Evolutionary conservation across 345 rosid species (phyloP).

Genomic region (Pistacia atlantica): DNA sequence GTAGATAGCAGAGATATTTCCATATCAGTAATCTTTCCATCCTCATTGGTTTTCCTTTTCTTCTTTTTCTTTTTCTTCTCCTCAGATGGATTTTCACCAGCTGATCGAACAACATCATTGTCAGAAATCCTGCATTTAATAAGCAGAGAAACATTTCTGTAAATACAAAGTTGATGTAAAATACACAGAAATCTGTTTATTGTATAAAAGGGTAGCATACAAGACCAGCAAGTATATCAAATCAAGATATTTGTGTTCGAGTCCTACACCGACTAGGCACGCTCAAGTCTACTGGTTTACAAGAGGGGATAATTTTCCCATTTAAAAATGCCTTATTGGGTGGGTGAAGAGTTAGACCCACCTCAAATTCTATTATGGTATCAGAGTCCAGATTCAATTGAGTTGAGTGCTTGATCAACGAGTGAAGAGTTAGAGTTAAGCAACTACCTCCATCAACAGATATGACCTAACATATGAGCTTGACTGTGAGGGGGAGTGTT

Average conservation of each 20-base stretch:
- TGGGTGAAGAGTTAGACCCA: too few relatives aligned
- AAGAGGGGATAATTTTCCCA: too few relatives aligned
- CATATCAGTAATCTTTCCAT: slow-evolving; percentile 19
- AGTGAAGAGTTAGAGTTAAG: too few relatives aligned
- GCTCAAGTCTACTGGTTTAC: too few relatives aligned
- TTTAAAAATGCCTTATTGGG: too few relatives aligned
- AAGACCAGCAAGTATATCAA: not conserved
- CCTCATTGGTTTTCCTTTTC: slow-evolving; percentile 17
- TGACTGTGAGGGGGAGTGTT: too few relatives aligned
- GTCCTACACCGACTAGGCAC: too few relatives aligned
- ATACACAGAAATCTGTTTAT: not conserved
- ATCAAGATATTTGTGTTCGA: not conserved
- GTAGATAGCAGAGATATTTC: slow-evolving; percentile 9
- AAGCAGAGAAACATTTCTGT: not conserved
- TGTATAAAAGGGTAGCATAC: not conserved
- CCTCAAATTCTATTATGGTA: too few relatives aligned
- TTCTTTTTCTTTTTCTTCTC: slow-evolving; percentile 39
- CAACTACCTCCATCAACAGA: too few relatives aligned
- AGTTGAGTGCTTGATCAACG: too few relatives aligned
- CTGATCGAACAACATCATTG: slow-evolving; percentile 4
- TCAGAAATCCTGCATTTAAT: slow-evolving; percentile 11
- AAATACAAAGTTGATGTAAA: not conserved
- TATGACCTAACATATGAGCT: too few relatives aligned
- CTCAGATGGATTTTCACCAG: slow-evolving; percentile 22
- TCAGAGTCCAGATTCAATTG: too few relatives aligned